Evolutionary conservation across 2,329 filamentous ascomycete genomes (phyloP).

Genomic region (Clarireedia hainanense): DNA sequence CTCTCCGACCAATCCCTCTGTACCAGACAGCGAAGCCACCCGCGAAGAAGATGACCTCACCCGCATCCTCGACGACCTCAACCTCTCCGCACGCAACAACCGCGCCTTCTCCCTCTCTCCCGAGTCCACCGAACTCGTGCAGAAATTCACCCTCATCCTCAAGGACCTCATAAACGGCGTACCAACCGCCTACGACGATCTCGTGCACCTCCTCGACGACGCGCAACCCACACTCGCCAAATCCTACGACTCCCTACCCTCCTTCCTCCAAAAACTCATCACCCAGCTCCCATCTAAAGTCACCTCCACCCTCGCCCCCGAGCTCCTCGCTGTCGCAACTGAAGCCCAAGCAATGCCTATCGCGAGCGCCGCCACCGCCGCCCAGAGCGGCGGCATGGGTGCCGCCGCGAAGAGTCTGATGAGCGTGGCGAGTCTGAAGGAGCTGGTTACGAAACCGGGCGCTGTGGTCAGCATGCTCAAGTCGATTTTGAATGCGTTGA

Average conservation of each 20-base stretch:
- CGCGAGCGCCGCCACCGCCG: conserved; percentile 11
- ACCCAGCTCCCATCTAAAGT: conserved; percentile 77
- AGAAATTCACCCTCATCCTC: conserved; percentile 80
- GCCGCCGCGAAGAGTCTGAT: conserved; percentile 59
- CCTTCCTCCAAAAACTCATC: conserved; percentile 77
- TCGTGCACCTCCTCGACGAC: conserved; percentile 56
- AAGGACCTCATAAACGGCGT: conserved; percentile 89
- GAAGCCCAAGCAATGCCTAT: conserved; percentile 48
- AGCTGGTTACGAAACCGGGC: conserved; percentile 79
- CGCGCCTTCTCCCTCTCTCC: conserved; percentile 76
- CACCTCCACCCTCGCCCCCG: conserved; percentile 67
- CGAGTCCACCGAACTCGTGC: conserved; percentile 74
- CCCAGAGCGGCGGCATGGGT: conserved; percentile 31
- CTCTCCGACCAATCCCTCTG: conserved; percentile 31
- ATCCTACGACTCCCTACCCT: conserved; percentile 61
- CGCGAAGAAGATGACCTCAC: conserved; percentile 65
- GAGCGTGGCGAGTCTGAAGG: conserved; percentile 58
- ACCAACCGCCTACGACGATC: conserved; percentile 85
- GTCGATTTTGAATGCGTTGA: conserved; percentile 84
- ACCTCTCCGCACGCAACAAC: conserved; percentile 77
- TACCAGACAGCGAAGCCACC: conserved; percentile 31
- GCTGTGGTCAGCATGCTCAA: conserved; percentile 76
- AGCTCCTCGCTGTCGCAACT: conserved; percentile 71
- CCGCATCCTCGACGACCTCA: conserved; percentile 73
- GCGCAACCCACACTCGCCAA: conserved; percentile 51